These are phyloP conservation scores for Butyriboletus appendiculatus DNA, from an alignment of 1,284 basidiomycete species.

Conservation along the genomic window DNA sequence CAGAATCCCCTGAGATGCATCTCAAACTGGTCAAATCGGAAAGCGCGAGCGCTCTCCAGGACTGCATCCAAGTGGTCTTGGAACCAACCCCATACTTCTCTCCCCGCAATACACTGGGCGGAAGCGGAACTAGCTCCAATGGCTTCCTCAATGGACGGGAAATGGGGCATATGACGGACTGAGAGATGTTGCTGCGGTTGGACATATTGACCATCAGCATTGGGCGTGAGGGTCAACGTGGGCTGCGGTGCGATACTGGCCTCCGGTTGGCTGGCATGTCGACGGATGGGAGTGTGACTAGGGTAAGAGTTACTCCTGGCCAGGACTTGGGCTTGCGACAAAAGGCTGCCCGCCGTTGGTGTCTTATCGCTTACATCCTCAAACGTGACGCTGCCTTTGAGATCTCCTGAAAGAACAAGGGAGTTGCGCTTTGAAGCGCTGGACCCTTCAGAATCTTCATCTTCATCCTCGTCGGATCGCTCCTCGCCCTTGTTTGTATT, in stretches of 20 bases:
- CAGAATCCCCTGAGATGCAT: constrained; percentile 82
- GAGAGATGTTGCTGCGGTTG: constrained; percentile 53
- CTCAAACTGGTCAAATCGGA: constrained; percentile 86
- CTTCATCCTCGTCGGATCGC: constrained; percentile 78
- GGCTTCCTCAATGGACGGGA: constrained; percentile 84
- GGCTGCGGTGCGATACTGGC: constrained; percentile 50
- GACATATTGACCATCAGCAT: constrained; percentile 44
- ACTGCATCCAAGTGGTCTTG: constrained; percentile 80
- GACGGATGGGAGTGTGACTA: constrained; percentile 71
- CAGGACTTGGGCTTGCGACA: constrained; percentile 69
- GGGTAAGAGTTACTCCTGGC: constrained; percentile 60
- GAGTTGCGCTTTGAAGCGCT: constrained; percentile 75
- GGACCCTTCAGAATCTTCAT: constrained; percentile 76
- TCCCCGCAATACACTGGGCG: constrained; percentile 71
- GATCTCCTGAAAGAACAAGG: constrained; percentile 60
- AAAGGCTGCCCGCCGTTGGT: constrained; percentile 73
- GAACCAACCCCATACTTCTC: constrained; percentile 87
- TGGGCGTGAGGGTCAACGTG: constrained; percentile 52
- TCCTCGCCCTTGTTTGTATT: constrained; percentile 56
- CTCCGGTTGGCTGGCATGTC: constrained; percentile 59
- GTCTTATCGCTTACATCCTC: constrained; percentile 78
- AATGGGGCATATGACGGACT: constrained; percentile 74
- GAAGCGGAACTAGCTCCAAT: constrained; percentile 72
- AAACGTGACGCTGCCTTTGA: constrained; percentile 56
- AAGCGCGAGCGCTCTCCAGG: constrained; percentile 72